Conservation (phyloP, 306 rosid species). For the Hippophae rhamnoides region DNA sequence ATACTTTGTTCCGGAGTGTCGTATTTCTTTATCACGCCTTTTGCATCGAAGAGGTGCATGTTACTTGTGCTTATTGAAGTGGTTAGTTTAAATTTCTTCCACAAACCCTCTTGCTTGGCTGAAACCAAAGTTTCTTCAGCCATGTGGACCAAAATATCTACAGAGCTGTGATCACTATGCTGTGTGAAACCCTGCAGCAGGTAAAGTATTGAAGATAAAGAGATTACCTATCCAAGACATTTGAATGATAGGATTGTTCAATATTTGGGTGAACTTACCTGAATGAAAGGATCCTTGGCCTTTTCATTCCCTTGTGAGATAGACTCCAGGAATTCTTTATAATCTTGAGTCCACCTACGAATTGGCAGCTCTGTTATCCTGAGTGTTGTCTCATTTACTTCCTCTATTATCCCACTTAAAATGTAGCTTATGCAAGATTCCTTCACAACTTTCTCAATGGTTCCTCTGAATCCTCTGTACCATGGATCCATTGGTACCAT, state of each 20-base stretch:
- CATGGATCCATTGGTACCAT: slow-evolving; percentile 94
- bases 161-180: slow-evolving; percentile 68
- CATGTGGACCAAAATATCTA: slow-evolving; percentile 56
- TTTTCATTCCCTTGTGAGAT: slow-evolving; percentile 56
- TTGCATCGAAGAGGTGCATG: slow-evolving; percentile 84
- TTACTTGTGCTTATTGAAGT: slow-evolving; percentile 55
- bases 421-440: slow-evolving; percentile 44
- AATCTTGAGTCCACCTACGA: slow-evolving; percentile 91
- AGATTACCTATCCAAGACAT: neutral
- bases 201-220: slow-evolving; percentile 4
- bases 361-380: slow-evolving; percentile 70
- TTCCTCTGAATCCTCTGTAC: slow-evolving; percentile 79
- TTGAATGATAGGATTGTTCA: neutral
- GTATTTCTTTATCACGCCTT: slow-evolving; percentile 73
- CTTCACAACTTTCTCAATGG: slow-evolving; percentile 55
- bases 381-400: slow-evolving; percentile 48
- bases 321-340: slow-evolving; percentile 75
- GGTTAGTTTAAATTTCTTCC: slow-evolving; percentile 69
- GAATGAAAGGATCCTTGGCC: slow-evolving; percentile 69
- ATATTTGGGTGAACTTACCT: slow-evolving; percentile 28
- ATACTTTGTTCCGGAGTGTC: slow-evolving; percentile 82
- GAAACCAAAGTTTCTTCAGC: slow-evolving; percentile 40
- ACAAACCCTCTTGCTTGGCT: slow-evolving; percentile 67
- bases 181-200: slow-evolving; percentile 65
- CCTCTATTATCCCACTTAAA: slow-evolving; percentile 57